These are phyloP conservation scores for Colletotrichum shisoi DNA, from an alignment of 2,329 filamentous ascomycete species.

Conservation along the genomic window DNA sequence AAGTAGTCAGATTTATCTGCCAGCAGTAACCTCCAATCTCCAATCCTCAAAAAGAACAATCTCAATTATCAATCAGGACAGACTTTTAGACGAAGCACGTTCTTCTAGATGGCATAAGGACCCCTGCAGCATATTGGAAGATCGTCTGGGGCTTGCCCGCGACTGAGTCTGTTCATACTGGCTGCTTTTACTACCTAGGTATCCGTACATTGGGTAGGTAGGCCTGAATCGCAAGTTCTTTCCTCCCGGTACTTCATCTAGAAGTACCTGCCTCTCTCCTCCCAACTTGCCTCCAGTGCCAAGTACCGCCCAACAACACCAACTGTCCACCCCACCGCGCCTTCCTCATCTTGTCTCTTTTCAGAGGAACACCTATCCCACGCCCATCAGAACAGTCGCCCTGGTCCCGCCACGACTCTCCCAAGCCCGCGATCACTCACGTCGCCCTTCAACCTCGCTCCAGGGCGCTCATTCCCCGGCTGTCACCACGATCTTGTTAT, in stretches of 20 bases:
- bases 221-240: neutral
- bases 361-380: slow-evolving; percentile 14
- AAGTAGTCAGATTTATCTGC: too few relatives aligned
- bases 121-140: neutral
- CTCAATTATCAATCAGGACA: neutral
- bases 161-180: neutral
- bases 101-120: neutral
- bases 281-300: neutral
- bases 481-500: neutral
- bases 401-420: neutral
- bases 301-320: neutral
- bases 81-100: neutral
- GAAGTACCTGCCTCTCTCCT: neutral
- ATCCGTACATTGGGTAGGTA: too few relatives aligned
- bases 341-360: slow-evolving; percentile 1
- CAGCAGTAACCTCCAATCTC: too few relatives aligned
- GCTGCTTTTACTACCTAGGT: too few relatives aligned
- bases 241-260: neutral
- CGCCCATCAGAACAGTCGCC: neutral
- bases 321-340: neutral
- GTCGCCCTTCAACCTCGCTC: neutral
- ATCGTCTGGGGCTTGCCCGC: neutral
- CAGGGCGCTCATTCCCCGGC: slow-evolving; percentile 4
- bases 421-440: neutral
- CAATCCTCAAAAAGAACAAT: neutral